Conservation (phyloP, 148 eudicot genomes). For the Rhododendron williamsianum region DNA sequence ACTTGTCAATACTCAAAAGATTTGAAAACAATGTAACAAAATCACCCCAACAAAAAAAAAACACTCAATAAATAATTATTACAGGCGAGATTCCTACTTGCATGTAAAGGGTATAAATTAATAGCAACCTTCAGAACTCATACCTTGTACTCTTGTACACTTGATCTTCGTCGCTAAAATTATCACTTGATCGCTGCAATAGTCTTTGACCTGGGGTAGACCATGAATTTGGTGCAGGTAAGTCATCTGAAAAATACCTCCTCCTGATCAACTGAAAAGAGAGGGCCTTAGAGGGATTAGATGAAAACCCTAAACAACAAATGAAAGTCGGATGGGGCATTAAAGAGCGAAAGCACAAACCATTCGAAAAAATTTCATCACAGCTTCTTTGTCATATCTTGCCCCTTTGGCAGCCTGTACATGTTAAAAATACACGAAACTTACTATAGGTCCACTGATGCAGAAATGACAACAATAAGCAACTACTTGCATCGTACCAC, state of each 20-base stretch:
- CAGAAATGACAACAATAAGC: background rate
- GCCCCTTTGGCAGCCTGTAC: conserved; percentile 91
- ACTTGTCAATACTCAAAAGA: background rate
- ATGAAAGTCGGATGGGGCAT: background rate
- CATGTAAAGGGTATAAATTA: background rate
- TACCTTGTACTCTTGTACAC: conserved; percentile 52
- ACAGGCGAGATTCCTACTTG: background rate
- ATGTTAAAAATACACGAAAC: conserved; percentile 5
- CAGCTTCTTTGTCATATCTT: conserved; percentile 87
- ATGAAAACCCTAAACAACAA: conserved; percentile 1
- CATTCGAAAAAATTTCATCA: conserved; percentile 77
- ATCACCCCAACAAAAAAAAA: background rate
- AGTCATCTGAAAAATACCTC: conserved; percentile 80
- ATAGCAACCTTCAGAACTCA: background rate
- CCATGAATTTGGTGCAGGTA: conserved; percentile 70
- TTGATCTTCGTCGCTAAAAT: conserved; percentile 51
- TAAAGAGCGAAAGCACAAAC: conserved; percentile 32
- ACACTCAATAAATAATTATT: background rate
- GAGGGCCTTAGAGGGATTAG: background rate
- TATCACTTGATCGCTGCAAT: conserved; percentile 43
- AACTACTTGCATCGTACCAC: background rate
- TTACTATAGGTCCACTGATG: background rate
- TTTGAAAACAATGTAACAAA: background rate
- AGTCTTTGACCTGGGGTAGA: conserved; percentile 45
- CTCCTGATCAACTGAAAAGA: conserved; percentile 75